Evolutionary conservation across 768 basidiomycete species (phyloP), one percentile per base, ranked within the genome.

Genomic region (Phylloporus sp.): DNA sequence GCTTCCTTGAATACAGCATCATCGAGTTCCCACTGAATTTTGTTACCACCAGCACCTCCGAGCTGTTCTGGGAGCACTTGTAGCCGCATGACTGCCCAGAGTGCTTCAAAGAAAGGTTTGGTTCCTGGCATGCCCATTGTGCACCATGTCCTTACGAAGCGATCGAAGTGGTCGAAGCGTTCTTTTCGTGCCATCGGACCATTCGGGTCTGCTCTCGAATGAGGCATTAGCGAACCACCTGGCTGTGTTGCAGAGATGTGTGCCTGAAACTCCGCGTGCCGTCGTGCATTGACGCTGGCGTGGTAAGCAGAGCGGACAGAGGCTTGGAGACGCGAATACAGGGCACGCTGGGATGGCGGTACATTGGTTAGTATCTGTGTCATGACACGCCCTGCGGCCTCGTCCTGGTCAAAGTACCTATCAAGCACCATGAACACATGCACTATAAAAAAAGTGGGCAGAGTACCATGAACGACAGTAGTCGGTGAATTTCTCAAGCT

Each of bases 1-100:
- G 91, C 82, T 71, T 95, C 93, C 64, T 92, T 87, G 73, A 95
- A 91, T 15, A 95, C 90, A 18, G 91, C 91, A 73, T 95, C 93
- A 68, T 95, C 93, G 20, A 95, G 74, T 73, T 93, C 90, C 93
- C 93, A 95, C 60, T 88, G 80, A 48, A 95, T 83, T 59, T 80
- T 75, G 60, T 74, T 75, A 28, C 69, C 67, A 41, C 91, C 93
- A 29, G 88, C 88, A 48, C 93, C 92, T 41, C 93, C 91, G 35
- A 91, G 75, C 40, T 80, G 78, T 63, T 85, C 82, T 44, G 91
- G 90, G 40, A 94, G 77, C 38, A 84, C 82, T 65, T 94, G 91
- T 34, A 92, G 72, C 54, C 90, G 80, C 76, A 95, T 78, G 52
- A 87, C 73, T 8, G 85, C 89, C 85, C 88, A 95, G 43, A 86